Base-by-base conservation (phyloP, 1,139 yeast genomes). In the Yamadazyma sp. region DNA sequence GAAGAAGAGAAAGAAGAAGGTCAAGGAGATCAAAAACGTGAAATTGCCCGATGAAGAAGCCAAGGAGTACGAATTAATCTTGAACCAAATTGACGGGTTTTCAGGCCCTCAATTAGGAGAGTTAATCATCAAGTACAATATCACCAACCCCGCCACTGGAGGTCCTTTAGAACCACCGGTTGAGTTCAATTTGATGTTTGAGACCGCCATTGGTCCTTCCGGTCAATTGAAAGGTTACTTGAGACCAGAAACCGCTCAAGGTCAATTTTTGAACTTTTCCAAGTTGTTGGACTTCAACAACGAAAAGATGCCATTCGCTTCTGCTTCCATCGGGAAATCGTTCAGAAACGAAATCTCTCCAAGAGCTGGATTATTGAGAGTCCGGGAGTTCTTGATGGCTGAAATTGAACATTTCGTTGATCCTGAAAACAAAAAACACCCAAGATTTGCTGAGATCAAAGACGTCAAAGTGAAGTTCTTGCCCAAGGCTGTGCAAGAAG, bases 211-310 rank as follows among this genome's bases (percentile, higher is more conserved):
- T 63, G 99, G 99, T 40, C 98, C 99, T 46, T 87, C 97, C 43
- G 98, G 98, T 58, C 89, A 84, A 61, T 73, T 91, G 66, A 89
- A 87, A 74, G 98, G 98, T 53, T 94, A 79, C 69, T 72, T 94
- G 61, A 83, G 99, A 69, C 99, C 99, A 43, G 99, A 94, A 73
- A 94, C 99, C 47, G 99, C 99, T 22, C 99, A 94, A 74, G 98
- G 99, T 58, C 98, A 94, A 70, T 94, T 94, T 67, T 77, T 94
- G 60, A 94, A 94, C 77, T 94, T 94, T 68, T 79, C 80, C 71
- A 92, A 92, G 71, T 77, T 94, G 58, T 80, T 89, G 57, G 98
- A 94, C 57, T 87, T 83, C 75, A 94, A 94, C 79, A 94, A 94
- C 69, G 83, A 86, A 62, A 87, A 84, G 66, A 91, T 94, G 92